Conservation (phyloP, 1,139 yeast genomes). For the Kodamaea suecica region DNA sequence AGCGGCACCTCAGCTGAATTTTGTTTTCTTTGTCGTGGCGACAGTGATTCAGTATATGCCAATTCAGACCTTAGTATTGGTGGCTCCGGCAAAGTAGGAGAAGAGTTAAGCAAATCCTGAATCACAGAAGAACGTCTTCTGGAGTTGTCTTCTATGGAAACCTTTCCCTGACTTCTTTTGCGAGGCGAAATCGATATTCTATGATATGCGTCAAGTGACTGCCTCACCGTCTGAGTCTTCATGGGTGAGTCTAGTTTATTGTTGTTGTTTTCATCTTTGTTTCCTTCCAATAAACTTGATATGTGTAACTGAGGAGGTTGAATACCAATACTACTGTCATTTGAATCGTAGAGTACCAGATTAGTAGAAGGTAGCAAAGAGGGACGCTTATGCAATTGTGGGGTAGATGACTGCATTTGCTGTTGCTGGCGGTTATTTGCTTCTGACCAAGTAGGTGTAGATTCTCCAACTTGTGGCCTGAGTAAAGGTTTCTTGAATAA, state of each 20-base stretch:
- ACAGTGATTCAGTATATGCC: slow-evolving; percentile 12
- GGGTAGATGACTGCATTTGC: slow-evolving; percentile 33
- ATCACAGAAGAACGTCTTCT: slow-evolving; percentile 41
- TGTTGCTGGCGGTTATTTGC: slow-evolving; percentile 20
- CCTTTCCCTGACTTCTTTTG: slow-evolving; percentile 26
- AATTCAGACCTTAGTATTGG: slow-evolving; percentile 40
- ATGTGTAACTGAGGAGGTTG: slow-evolving; percentile 21
- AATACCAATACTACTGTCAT: slow-evolving; percentile 23
- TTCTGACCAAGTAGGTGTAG: slow-evolving; percentile 40
- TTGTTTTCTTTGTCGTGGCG: slow-evolving; percentile 14
- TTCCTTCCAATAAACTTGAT: slow-evolving; percentile 15
- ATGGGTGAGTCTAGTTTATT: slow-evolving; percentile 9
- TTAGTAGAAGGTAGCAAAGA: slow-evolving; percentile 13
- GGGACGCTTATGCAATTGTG: slow-evolving; percentile 26
- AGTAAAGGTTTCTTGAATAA: neutral
- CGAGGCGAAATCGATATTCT: slow-evolving; percentile 36
- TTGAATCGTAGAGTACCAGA: slow-evolving; percentile 18
- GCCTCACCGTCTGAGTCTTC: slow-evolving; percentile 27
- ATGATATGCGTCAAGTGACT: slow-evolving; percentile 36
- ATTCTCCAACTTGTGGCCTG: slow-evolving; percentile 26
- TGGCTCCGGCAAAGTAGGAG: slow-evolving; percentile 51
- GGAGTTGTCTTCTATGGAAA: slow-evolving; percentile 17
- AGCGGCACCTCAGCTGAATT: too few relatives aligned
- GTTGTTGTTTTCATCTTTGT: slow-evolving; percentile 5
- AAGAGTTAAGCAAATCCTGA: slow-evolving; percentile 43